Evolutionary conservation across 192 early-diverging fungal species (phyloP), one percentile per base, ranked within the genome.

Genomic region (Geranomyces variabilis): DNA sequence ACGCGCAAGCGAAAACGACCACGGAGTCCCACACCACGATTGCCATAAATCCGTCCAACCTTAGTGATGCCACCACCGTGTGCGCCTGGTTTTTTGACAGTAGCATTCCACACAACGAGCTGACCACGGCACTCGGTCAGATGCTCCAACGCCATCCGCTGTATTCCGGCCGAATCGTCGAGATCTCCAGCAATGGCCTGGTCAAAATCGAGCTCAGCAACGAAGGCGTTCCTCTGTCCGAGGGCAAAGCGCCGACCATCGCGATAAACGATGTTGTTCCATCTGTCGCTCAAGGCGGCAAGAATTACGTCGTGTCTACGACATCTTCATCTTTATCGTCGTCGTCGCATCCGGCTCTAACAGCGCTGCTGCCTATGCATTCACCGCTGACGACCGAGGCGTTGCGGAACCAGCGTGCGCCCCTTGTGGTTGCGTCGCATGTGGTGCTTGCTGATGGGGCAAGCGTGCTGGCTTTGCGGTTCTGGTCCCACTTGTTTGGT

Each of bases 141-240:
- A 13, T 64, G 33, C 43, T 64, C n/a, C 63, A 64, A 45, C 2
- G 9, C 5, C 31, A 64, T 21, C 63, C 34, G 7, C 8, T 64
- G 1, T 64, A 44, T 36, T 17, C 63, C 19, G 63, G 63, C 2
- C 34, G 63, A 9, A 19, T 64, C 5, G 63, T 64, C 14, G 63
- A 64, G 4, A 46, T 64, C 43, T 24, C 63, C 1, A 4, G 15
- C n/a, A 36, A 45, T 17, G 44, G 44, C 5, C 19, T 44, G 2
- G 14, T 26, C 34, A 41, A 64, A 36, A 44, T 64, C 33, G 63
- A 64, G 44, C 63, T 64, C 33, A 64, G 63, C 63, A 64, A 64
- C 43, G 63, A 64, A 29, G 63, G 63, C 43, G 43, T 64, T 12
- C 63, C 63, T 1, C 21, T 64, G 15, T 3, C 51, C 6, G 26